Base-by-base conservation (phyloP, 805 yeast species). In the Wickerhamomyces kurtzmanii region DNA sequence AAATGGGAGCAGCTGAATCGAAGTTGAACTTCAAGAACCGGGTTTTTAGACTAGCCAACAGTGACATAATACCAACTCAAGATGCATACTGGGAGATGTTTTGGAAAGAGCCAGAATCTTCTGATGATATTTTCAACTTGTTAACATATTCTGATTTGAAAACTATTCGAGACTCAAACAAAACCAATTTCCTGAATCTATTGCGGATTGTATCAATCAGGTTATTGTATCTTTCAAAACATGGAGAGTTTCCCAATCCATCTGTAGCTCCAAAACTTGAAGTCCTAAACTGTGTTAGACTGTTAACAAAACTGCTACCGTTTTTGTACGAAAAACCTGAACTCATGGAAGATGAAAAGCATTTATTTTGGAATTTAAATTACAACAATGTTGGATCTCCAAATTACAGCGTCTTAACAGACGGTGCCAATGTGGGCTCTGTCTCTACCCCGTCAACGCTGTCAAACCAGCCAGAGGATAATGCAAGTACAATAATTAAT, bases 1-100 rank as follows among this genome's bases (percentile, higher is more conserved):
- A 31, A 23, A 84, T 84, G 94, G 86, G 79, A 23, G 68, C 77
- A 18, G 59, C 77, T n/a, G 89, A 81, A 32, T 81, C 87, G 15
- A 77, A 66, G 43, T 55, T 70, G 21, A 58, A 60, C 30, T 68
- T 72, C 50, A 74, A 71, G 46, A 67, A 66, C 42, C 83, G 75
- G 42, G 68, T 81, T 35, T 65, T 66, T 43, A 59, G 62, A 36
- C 63, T 83, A 16, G 68, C 72, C 15, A 22, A 11, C 24, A 22
- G 16, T n/a, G 14, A 8, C 16, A 5, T 47, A 12, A 44, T 59
- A 11, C 40, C 62, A 5, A 37, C 45, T 3, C 51, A 50, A 19
- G 65, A 56, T 33, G 43, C 44, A 1, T 59, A 57, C 37, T 67
- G 76, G 75, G 41, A 42, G 24, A 29, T 59, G 41, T 62, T 65